Conservation (phyloP, 1,284 basidiomycete species). For the Moesziomyces antarcticus region DNA sequence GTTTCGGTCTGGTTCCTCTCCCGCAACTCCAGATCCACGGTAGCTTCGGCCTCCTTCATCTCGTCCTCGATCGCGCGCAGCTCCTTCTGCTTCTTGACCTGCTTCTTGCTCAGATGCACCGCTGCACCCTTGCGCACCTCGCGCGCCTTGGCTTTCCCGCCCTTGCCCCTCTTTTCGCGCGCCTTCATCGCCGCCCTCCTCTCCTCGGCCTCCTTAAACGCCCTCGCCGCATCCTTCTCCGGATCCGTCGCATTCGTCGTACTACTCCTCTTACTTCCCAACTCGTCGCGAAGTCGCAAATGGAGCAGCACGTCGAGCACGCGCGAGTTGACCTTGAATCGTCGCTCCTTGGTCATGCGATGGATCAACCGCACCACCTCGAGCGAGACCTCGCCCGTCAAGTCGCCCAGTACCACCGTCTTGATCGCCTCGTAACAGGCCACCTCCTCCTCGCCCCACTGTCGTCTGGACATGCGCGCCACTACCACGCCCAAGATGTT, state of each 20-base stretch:
- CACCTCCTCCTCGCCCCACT: constrained; percentile 75
- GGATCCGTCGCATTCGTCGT: constrained; percentile 70
- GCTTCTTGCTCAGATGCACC: constrained; percentile 62
- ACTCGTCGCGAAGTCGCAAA: constrained; percentile 87
- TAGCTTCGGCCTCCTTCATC: constrained; percentile 79
- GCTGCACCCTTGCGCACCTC: constrained; percentile 62
- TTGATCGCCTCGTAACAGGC: constrained; percentile 83
- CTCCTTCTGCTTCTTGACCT: constrained; percentile 60
- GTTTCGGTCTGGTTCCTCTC: constrained; percentile 94
- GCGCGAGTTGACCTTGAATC: constrained; percentile 88
- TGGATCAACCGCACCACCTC: constrained; percentile 91
- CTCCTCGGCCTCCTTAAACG: constrained; percentile 56
- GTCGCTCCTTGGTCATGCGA: constrained; percentile 94
- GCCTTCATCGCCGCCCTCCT: constrained; percentile 63
- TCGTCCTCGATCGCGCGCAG: constrained; percentile 61
- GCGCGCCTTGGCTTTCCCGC: constrained; percentile 44
- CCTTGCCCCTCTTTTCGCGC: constrained; percentile 67
- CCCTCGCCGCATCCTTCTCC: constrained; percentile 74
- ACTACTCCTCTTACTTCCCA: constrained; percentile 79
- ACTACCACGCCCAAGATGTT: constrained; percentile 92
- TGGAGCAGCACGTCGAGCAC: constrained; percentile 86
- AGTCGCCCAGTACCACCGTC: constrained; percentile 82
- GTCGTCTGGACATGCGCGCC: constrained; percentile 78
- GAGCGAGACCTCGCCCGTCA: constrained; percentile 81
- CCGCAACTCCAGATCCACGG: constrained; percentile 91